A percentile compares a stretch with the other conserved stretches of the same genome.
Conservation (phyloP, 1,139 yeast species). For the Debaryomyces fabryi region DNA sequence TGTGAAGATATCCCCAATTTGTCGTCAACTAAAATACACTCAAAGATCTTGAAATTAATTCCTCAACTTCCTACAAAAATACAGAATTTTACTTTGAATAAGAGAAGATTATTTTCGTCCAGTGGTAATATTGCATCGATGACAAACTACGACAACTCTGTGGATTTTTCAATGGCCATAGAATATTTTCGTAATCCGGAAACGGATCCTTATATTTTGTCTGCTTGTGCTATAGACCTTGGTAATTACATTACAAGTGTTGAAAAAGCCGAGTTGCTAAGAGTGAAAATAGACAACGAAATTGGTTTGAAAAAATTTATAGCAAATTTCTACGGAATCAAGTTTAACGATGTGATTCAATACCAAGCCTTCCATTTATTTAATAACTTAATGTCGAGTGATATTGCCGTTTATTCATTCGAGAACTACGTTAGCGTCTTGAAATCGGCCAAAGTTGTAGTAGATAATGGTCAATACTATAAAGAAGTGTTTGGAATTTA, state of each 20-base stretch:
- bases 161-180: constrained; percentile 15
- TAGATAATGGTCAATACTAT: constrained; percentile 42
- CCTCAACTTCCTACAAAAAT: constrained; percentile 10
- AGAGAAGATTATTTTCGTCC: constrained; percentile 37
- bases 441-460: constrained; percentile 30
- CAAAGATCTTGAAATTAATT: constrained; percentile 12
- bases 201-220: constrained; percentile 30
- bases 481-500: constrained; percentile 33
- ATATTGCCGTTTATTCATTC: constrained; percentile 14
- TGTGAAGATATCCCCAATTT: constrained; percentile 21
- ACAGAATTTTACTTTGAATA: constrained; percentile 16
- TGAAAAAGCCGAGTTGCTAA: constrained; percentile 21
- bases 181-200: constrained; percentile 8
- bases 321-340: constrained; percentile 22
- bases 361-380: constrained; percentile 43
- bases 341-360: constrained; percentile 41
- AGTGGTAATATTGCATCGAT: constrained; percentile 41
- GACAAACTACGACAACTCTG: constrained; percentile 23
- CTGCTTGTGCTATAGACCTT: constrained; percentile 34
- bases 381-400: constrained; percentile 29
- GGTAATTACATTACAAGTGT: constrained; percentile 38
- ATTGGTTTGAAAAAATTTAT: constrained; percentile 22
- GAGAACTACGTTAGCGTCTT: constrained; percentile 14
- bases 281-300: constrained; percentile 13
- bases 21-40: constrained; percentile 11